phyloP scores from a whole-genome alignment of 164 flowering plant genomes.

The Aristolochia fimbriata region DNA sequence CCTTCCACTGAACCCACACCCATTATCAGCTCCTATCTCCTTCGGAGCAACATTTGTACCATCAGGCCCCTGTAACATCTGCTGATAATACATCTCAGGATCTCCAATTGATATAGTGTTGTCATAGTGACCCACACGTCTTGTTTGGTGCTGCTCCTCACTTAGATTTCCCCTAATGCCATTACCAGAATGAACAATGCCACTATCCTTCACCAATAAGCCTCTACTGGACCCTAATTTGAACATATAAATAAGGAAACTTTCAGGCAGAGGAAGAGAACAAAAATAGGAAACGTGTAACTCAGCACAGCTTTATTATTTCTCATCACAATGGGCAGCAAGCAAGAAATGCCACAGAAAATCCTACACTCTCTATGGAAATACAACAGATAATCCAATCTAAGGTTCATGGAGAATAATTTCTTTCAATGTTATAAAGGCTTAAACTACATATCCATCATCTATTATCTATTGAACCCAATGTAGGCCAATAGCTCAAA shows the following conservation, averaged over 20 bases:
- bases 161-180: constrained; percentile 19
- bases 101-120: constrained; percentile 47
- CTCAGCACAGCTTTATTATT: background rate
- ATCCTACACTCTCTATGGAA: too few relatives aligned
- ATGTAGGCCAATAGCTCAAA: too few relatives aligned
- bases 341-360: background rate
- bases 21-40: constrained; percentile 47
- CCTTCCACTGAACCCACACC: constrained; percentile 60
- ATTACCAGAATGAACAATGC: constrained; percentile 17
- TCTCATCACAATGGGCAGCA: too few relatives aligned
- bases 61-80: constrained; percentile 40
- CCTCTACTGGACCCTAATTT: constrained; percentile 30
- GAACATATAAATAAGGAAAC: background rate
- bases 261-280: background rate
- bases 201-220: constrained; percentile 31
- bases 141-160: constrained; percentile 28
- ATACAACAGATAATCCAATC: too few relatives aligned
- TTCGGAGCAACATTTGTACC: constrained; percentile 36
- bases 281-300: too few relatives aligned
- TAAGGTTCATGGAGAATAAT: too few relatives aligned
- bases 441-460: too few relatives aligned
- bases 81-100: constrained; percentile 43
- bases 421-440: too few relatives aligned
- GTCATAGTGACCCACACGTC: constrained; percentile 21
- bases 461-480: too few relatives aligned